These are phyloP conservation scores for Eimeria brunetti DNA, from an alignment of 169 alveolate species.

Conservation along the genomic window DNA sequence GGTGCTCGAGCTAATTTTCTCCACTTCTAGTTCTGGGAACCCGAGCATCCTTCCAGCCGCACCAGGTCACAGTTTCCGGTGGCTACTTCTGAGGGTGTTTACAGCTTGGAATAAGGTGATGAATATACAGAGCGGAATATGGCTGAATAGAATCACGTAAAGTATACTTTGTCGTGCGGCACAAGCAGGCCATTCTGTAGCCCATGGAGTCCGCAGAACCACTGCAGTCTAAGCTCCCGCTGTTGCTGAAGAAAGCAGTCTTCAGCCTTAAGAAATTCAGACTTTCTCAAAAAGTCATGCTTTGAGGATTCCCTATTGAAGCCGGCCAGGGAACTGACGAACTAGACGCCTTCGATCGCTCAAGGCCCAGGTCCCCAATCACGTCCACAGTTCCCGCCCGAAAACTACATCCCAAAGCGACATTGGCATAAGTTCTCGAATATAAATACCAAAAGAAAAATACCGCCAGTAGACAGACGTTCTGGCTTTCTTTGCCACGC, in stretches of 20 bases:
- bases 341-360: background rate
- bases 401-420: background rate
- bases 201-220: background rate
- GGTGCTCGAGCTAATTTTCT: slow-evolving; percentile 42
- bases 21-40: slow-evolving; percentile 60
- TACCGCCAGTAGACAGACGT: background rate
- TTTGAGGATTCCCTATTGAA: background rate
- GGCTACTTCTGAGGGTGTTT: background rate
- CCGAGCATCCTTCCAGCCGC: slow-evolving; percentile 64
- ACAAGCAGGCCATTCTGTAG: background rate
- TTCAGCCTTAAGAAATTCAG: background rate
- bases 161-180: background rate
- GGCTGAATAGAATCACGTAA: background rate
- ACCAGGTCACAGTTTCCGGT: background rate
- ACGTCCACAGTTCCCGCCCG: background rate
- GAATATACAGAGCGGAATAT: background rate
- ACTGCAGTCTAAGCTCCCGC: background rate
- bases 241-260: background rate
- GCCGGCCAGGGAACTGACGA: background rate
- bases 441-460: background rate
- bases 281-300: background rate
- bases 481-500: background rate
- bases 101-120: background rate
- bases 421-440: background rate
- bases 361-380: slow-evolving; percentile 2